A percentile compares a stretch with the other conserved stretches of the same genome.
Evolutionary conservation across 192 early-diverging fungal genomes (phyloP).

Genomic region (Radiomyces spectabilis): DNA sequence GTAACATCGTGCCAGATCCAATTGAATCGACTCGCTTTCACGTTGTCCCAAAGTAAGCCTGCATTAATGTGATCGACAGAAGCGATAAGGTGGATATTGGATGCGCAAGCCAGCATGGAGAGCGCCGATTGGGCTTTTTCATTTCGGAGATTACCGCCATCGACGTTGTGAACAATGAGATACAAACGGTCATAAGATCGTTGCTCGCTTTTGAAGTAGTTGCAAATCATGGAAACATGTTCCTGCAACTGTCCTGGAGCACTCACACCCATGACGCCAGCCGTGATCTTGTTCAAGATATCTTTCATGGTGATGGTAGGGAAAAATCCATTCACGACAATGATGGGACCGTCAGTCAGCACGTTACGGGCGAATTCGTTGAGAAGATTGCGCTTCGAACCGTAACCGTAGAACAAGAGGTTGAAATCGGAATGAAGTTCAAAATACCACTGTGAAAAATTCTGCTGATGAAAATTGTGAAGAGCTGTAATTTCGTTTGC

Average conservation of each 20-base stretch:
- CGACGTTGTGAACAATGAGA: conserved; percentile 85
- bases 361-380: conserved; percentile 58
- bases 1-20: conserved; percentile 92
- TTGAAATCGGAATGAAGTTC: conserved; percentile 81
- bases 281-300: conserved; percentile 57
- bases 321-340: conserved; percentile 84
- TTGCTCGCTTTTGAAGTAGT: conserved; percentile 48
- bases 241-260: conserved; percentile 51
- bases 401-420: conserved; percentile 87
- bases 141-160: conserved; percentile 67
- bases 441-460: conserved; percentile 87
- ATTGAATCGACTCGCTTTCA: conserved; percentile 55
- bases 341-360: conserved; percentile 50
- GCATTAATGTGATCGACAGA: conserved; percentile 91
- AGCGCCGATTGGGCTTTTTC: conserved; percentile 62
- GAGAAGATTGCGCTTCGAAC: conserved; percentile 82
- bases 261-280: conserved; percentile 22
- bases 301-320: conserved; percentile 67
- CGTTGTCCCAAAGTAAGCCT: conserved; percentile 82
- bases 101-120: conserved; percentile 54
- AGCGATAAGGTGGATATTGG: conserved; percentile 69
- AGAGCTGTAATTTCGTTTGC: conserved; percentile 47
- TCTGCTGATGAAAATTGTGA: conserved; percentile 41
- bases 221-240: conserved; percentile 55
- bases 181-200: conserved; percentile 49